Conservation (phyloP, 768 basidiomycete species). For the Agaricus bisporus region DNA sequence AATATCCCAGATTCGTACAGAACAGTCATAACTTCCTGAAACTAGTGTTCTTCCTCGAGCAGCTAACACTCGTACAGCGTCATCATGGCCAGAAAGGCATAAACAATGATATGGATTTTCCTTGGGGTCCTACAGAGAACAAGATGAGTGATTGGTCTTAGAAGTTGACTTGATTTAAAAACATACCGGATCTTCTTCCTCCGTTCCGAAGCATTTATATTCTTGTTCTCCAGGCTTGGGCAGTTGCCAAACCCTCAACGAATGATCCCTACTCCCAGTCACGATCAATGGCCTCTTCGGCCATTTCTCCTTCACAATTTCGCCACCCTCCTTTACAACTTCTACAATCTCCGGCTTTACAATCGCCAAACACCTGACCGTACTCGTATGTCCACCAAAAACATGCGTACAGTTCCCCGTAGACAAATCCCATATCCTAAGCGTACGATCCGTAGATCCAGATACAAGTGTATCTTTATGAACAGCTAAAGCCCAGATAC, state of each 20-base stretch:
- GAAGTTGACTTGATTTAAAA: neutral
- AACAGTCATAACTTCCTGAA: constrained; percentile 94
- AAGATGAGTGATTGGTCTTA: constrained; percentile 3
- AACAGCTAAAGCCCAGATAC: constrained; percentile 91
- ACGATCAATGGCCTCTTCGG: constrained; percentile 65
- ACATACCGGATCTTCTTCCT: constrained; percentile 38
- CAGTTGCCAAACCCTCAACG: constrained; percentile 53
- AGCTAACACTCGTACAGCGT: constrained; percentile 89
- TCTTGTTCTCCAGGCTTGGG: constrained; percentile 66
- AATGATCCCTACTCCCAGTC: constrained; percentile 68
- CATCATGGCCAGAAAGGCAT: constrained; percentile 82
- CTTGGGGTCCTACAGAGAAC: constrained; percentile 41
- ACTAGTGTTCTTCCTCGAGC: constrained; percentile 86
- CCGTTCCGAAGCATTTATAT: constrained; percentile 58
- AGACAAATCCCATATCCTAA: constrained; percentile 84
- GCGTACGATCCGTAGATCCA: constrained; percentile 90
- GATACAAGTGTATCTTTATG: constrained; percentile 85
- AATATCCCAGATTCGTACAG: constrained; percentile 93
- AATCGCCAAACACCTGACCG: constrained; percentile 92
- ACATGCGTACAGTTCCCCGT: constrained; percentile 84
- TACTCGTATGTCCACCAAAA: constrained; percentile 95
- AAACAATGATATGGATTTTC: constrained; percentile 88
- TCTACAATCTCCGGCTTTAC: constrained; percentile 89
- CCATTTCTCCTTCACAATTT: constrained; percentile 64
- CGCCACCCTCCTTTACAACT: constrained; percentile 56